Base-by-base conservation (phyloP, 768 basidiomycete species). In the Punctularia strigosozonata region DNA sequence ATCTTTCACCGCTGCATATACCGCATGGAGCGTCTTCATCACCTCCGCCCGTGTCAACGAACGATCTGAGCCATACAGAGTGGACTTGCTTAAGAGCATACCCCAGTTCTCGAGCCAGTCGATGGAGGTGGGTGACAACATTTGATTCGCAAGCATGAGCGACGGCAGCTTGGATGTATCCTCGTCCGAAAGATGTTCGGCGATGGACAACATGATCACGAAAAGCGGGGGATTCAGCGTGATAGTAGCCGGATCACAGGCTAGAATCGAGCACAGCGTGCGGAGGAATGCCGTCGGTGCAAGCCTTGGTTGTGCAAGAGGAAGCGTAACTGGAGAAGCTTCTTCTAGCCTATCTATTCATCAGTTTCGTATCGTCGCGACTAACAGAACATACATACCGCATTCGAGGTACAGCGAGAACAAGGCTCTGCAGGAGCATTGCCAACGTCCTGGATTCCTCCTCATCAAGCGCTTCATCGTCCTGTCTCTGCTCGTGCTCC, bases 81-180 rank as follows among this genome's bases (percentile, higher is more conserved):
- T 50, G 1, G 65, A 52, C 43, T 74, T 74, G n/a, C 56, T 59
- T 12, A 84, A 53, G 5, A 85, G 58, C 25, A 48, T 64, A 25
- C 63, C 54, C 84, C 84, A 86, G 50, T 79, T 77, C 14, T 59
- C 58, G 20, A 86, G 54, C 84, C 84, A 88, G 4, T 75, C 68
- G 0, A 77, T 73, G 1, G 77, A 75, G 8, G 79, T 79, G 1
- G 84, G 84, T 2, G 74, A 77, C 23, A 86, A 64, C 35, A 75
- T 71, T 45, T 80, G 75, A 40, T 80, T 73, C 32, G 75, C 73
- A 25, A 66, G 60, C 77, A 88, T 80, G 38, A 73, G 58, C 8
- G 51, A 50, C 6, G 83, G 72, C 3, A 85, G 63, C 37, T 68
- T 68, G 0, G 75, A 70, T 0, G 80, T 80, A 51, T 85, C 79